Evolutionary conservation across 78 protist species (phyloP).

Genomic region (Capsaspora owczarzaki): DNA sequence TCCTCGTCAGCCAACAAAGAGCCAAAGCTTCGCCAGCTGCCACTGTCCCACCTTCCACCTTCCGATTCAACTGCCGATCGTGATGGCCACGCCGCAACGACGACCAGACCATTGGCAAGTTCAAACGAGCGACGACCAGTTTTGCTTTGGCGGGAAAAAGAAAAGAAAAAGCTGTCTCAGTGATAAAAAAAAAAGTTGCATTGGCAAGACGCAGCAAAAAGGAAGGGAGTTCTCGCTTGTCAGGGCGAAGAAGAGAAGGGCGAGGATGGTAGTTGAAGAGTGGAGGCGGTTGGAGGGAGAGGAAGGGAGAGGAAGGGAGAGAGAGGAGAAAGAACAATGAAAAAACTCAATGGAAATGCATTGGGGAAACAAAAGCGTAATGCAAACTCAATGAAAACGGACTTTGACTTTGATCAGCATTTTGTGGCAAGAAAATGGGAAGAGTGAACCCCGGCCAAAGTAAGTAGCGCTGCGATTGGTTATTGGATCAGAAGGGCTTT

Average conservation of each 20-base stretch:
- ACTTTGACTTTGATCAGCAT: conserved; percentile 61
- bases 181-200: not conserved
- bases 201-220: not conserved
- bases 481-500: too few species aligned
- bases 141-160: not conserved
- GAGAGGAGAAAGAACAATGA: not conserved
- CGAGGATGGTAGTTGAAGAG: not conserved
- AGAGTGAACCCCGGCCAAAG: too few species aligned
- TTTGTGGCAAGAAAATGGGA: too few species aligned
- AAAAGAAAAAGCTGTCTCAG: not conserved
- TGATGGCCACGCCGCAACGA: not conserved
- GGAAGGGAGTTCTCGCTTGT: not conserved
- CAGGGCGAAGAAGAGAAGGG: not conserved
- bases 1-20: not conserved
- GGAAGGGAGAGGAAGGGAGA: not conserved
- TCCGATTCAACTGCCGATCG: not conserved
- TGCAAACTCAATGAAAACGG: not conserved
- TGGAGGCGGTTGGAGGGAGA: not conserved
- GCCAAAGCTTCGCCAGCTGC: not conserved
- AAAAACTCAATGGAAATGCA: not conserved
- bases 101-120: not conserved
- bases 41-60: not conserved
- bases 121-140: not conserved
- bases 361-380: too few species aligned
- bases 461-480: too few species aligned